Conservation (phyloP, 495 filamentous ascomycete species). For the Lepidopterella palustris region DNA sequence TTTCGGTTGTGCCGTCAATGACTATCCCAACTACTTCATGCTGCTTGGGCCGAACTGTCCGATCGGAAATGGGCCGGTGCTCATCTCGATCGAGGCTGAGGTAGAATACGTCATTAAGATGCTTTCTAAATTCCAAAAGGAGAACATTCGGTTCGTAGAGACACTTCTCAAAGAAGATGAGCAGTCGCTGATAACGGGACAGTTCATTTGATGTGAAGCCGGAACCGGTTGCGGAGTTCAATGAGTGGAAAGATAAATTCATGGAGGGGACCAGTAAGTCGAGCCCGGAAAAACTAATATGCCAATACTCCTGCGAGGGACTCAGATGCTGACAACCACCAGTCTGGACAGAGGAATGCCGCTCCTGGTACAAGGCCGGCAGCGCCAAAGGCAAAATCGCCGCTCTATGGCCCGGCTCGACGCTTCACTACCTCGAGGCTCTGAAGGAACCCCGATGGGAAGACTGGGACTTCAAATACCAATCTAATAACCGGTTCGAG, state of each 20-base stretch:
- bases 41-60: conserved; percentile 32
- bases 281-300: not conserved
- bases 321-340: not conserved
- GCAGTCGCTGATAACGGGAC: not conserved
- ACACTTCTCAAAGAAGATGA: not conserved
- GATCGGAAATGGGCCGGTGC: conserved; percentile 32
- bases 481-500: conserved; percentile 16
- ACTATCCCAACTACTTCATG: conserved; percentile 11
- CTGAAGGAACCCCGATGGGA: conserved; percentile 20
- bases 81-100: conserved; percentile 28
- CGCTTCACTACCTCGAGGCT: conserved; percentile 15
- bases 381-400: conserved; percentile 9
- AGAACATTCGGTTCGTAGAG: conserved; percentile 7
- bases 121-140: conserved; percentile 35
- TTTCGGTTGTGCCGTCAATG: not conserved
- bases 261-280: conserved; percentile 32
- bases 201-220: conserved; percentile 26
- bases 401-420: conserved; percentile 7
- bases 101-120: conserved; percentile 46
- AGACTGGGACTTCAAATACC: conserved; percentile 16
- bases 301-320: not conserved
- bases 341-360: conserved; percentile 41
- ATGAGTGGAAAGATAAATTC: conserved; percentile 40
- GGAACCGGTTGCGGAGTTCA: conserved; percentile 40
- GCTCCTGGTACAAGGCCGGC: conserved; percentile 45